Percentiles rank a stretch among this genome's conserved stretches.
These are phyloP conservation scores for Fusarium oxysporum DNA, from an alignment of 2,329 filamentous ascomycete genomes.

Conservation along the genomic window DNA sequence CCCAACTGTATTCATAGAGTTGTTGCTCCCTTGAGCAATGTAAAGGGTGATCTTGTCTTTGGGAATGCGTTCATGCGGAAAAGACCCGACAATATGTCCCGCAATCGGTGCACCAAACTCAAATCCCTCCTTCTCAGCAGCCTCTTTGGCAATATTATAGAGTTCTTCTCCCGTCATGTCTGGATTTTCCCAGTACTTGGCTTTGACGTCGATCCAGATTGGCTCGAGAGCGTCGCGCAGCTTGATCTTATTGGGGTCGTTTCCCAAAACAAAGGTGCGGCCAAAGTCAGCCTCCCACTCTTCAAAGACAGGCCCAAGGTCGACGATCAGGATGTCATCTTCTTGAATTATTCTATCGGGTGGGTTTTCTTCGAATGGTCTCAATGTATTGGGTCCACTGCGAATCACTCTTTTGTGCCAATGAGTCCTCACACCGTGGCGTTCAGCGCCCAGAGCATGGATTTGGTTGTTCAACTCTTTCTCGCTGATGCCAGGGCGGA, in stretches of 20 bases:
- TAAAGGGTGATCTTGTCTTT: neutral
- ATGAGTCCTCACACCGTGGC: neutral
- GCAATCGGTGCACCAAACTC: neutral
- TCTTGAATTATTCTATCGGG: neutral
- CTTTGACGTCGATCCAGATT: neutral
- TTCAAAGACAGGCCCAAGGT: neutral
- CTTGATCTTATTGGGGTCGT: neutral
- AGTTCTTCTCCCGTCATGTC: neutral
- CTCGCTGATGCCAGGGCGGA: neutral
- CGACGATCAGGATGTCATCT: neutral
- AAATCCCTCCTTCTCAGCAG: neutral
- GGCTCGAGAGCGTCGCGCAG: neutral
- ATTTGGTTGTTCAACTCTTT: neutral
- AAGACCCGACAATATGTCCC: neutral
- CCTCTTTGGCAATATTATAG: neutral
- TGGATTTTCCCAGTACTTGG: neutral
- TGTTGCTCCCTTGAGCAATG: neutral
- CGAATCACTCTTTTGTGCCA: neutral
- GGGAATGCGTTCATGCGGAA: neutral
- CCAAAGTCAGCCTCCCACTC: neutral
- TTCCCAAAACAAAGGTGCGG: neutral
- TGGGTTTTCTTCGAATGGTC: neutral
- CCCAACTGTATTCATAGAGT: neutral
- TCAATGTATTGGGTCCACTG: neutral
- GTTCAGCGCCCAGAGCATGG: neutral